These are phyloP conservation scores for Paecilomyces variotii DNA, from an alignment of 2,329 filamentous ascomycete species.

Conservation along the genomic window DNA sequence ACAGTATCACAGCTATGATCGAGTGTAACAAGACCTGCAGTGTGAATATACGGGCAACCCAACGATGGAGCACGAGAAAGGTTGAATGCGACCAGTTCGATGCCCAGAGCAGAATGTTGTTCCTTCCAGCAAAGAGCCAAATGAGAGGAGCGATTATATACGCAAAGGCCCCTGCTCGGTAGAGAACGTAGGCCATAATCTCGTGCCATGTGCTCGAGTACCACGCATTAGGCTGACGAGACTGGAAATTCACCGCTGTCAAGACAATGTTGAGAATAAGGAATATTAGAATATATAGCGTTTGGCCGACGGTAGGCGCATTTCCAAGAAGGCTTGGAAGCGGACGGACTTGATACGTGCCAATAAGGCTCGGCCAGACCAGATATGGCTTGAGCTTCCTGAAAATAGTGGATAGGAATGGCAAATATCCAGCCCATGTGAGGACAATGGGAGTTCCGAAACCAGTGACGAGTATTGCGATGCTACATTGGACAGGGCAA, in stretches of 20 bases:
- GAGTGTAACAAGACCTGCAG: constrained; percentile 19
- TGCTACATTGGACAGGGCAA: too few species aligned
- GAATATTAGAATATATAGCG: constrained; percentile 37
- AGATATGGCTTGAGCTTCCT: constrained; percentile 23
- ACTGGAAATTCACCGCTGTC: too few species aligned
- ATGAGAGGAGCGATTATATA: constrained; percentile 22
- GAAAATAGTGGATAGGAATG: constrained; percentile 15
- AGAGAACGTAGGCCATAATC: constrained; percentile 19
- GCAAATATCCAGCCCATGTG: constrained; percentile 10
- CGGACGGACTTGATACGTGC: constrained; percentile 23
- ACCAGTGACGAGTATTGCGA: too few species aligned
- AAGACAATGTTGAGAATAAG: constrained; percentile 32
- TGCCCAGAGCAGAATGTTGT: constrained; percentile 31
- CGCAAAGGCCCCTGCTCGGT: constrained; percentile 23
- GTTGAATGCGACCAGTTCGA: constrained; percentile 32
- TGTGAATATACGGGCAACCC: constrained; percentile 18
- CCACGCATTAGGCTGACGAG: background rate
- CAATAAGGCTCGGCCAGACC: constrained; percentile 24
- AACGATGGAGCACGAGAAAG: constrained; percentile 29
- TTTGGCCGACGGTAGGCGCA: constrained; percentile 37
- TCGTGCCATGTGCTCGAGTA: constrained; percentile 13
- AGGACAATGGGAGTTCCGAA: too few species aligned
- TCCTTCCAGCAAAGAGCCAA: constrained; percentile 28
- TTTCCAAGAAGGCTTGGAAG: constrained; percentile 29
- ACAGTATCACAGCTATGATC: too few species aligned